Evolutionary conservation across 148 eudicot species (phyloP), one percentile per base, ranked within the genome.

Genomic region (Rhododendron simsii): DNA sequence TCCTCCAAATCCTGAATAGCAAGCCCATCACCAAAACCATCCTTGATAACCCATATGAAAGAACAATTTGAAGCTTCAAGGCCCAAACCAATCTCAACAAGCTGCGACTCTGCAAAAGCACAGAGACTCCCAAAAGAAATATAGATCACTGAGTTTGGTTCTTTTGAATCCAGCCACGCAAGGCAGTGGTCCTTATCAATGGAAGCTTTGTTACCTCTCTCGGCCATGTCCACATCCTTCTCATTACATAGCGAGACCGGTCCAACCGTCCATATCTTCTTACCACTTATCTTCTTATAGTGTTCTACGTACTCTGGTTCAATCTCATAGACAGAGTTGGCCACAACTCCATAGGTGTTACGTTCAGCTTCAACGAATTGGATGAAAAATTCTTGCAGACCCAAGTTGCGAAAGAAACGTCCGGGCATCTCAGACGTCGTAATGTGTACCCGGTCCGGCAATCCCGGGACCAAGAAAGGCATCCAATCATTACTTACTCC

Each of bases 31-130:
- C 74, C 74, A 26, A 14, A 23, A 7, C 86, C 86, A 8, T 84
- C 86, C 57, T 47, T 84, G 50, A 84, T 44, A 21, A 84, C 86
- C 86, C 86, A 84, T 20, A 84, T 76, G 35, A 84, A 84, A 37
- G 30, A 20, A 18, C 81, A 84, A 2, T 75, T 77, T 11, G 86
- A 77, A 7, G 48, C 50, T 55, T 84, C 86, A 30, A 84, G 80
- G 20, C 86, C 86, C 71, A 84, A 35, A 12, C 86, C 86, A n/a
- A 84, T 77, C 81, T 84, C 86, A 37, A 84, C 86, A 9, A 84
- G 71, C 26, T 84, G 86, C 3, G 86, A 84, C 86, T 84, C 81
- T 2, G 86, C 45, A 59, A 84, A 84, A 53, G 33, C 73, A 13
- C 86, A 84, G 20, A 84, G 67, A 30, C 81, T 39, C 2, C 86